Conservation (phyloP, 441 rosid genomes). For the Corymbia citriodora region DNA sequence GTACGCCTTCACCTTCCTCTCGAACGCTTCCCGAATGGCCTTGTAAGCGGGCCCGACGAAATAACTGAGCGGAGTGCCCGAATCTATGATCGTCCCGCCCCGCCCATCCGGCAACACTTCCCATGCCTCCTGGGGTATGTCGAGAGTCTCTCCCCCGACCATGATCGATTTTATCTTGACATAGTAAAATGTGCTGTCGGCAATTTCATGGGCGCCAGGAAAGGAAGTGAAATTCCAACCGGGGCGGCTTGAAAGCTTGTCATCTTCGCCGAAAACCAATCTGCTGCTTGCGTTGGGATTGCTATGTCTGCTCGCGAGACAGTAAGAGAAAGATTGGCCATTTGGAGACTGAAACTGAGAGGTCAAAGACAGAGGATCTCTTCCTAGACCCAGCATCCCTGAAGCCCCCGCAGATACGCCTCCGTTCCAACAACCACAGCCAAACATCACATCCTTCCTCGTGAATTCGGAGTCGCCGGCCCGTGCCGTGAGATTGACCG, state of each 20-base stretch:
- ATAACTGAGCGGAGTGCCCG: not conserved
- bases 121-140: not conserved
- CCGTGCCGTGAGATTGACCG: not conserved
- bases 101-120: not conserved
- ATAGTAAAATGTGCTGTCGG: not conserved
- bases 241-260: not conserved
- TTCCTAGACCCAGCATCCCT: conserved; percentile 78
- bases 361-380: conserved; percentile 82
- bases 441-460: conserved; percentile 4
- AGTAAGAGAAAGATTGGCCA: conserved; percentile 75
- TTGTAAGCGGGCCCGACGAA: not conserved
- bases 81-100: conserved; percentile 6
- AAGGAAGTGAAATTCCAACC: conserved; percentile 5
- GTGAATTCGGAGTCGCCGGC: not conserved
- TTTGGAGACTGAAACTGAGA: conserved; percentile 81
- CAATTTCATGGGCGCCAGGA: not conserved
- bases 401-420: conserved; percentile 81
- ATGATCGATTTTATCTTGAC: conserved; percentile 1
- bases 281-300: not conserved
- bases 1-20: not conserved
- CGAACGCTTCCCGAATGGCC: not conserved
- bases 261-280: not conserved
- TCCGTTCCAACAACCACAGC: conserved; percentile 94
- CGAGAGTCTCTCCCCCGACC: not conserved
- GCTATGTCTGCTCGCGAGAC: not conserved